Conservation (phyloP, 2,329 filamentous ascomycete species). For the Simplicillium sp. region DNA sequence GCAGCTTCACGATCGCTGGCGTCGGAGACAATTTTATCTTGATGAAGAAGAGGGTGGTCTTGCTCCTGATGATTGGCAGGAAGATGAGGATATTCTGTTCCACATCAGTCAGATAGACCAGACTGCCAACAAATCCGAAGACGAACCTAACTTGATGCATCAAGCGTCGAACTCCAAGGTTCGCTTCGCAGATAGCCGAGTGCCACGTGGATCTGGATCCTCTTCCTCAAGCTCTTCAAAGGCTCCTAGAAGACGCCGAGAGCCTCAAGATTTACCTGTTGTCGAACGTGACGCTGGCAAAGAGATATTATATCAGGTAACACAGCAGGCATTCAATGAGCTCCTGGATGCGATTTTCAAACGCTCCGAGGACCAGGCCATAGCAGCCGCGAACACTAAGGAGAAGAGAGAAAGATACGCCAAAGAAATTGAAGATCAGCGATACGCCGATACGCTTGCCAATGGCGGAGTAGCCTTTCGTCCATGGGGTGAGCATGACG, state of each 20-base stretch:
- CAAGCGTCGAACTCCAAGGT: background rate
- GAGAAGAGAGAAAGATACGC: slow-evolving; percentile 48
- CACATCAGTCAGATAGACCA: slow-evolving; percentile 21
- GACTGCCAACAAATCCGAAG: slow-evolving; percentile 9
- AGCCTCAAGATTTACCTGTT: slow-evolving; percentile 51
- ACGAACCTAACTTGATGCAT: background rate
- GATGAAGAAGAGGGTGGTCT: slow-evolving; percentile 73
- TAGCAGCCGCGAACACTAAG: slow-evolving; percentile 56
- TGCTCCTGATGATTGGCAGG: slow-evolving; percentile 54
- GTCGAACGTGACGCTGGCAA: slow-evolving; percentile 76
- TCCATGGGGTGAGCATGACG: too few relatives aligned
- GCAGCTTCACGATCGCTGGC: slow-evolving; percentile 63
- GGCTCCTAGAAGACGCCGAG: background rate
- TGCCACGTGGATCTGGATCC: too few relatives aligned
- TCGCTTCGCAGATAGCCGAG: background rate
- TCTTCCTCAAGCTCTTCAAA: background rate
- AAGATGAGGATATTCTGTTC: slow-evolving; percentile 46
- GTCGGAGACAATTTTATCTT: slow-evolving; percentile 68
- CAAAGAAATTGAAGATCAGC: slow-evolving; percentile 23
- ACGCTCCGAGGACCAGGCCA: slow-evolving; percentile 64
- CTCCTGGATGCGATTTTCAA: slow-evolving; percentile 81
- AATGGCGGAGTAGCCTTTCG: too few relatives aligned
- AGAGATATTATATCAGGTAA: slow-evolving; percentile 84
- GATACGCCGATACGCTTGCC: slow-evolving; percentile 6
- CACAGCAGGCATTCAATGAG: slow-evolving; percentile 86